phyloP scores from a whole-genome alignment of 2,329 filamentous ascomycete species.

The Akanthomyces lecanii region DNA sequence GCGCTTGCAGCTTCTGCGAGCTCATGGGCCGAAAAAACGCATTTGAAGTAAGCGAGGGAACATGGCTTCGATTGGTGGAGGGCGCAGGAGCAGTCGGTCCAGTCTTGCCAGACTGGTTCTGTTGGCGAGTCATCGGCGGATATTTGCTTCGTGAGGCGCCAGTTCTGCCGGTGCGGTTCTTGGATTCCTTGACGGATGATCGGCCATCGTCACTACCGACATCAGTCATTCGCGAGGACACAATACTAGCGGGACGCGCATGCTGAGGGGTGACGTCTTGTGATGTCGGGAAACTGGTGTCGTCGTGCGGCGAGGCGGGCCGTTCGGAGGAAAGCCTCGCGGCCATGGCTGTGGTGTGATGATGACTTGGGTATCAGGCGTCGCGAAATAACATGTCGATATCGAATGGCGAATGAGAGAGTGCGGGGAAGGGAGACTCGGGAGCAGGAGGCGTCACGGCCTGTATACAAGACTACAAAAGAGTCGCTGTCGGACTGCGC shows the following conservation, averaged over 20 bases:
- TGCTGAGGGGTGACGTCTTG: constrained; percentile 39
- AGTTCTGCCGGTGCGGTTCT: constrained; percentile 31
- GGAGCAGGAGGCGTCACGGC: background rate
- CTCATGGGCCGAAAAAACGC: constrained; percentile 97
- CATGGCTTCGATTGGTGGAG: constrained; percentile 69
- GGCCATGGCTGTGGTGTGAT: constrained; percentile 7
- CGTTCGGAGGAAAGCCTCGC: constrained; percentile 24
- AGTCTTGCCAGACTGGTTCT: constrained; percentile 41
- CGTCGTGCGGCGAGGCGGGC: constrained; percentile 35
- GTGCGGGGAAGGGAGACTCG: background rate
- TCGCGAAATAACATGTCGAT: constrained; percentile 7
- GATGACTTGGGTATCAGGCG: background rate
- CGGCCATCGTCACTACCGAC: constrained; percentile 53
- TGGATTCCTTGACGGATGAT: background rate
- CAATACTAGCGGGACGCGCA: constrained; percentile 57
- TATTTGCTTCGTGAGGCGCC: constrained; percentile 54
- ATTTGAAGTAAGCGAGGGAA: constrained; percentile 80
- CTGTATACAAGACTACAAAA: background rate
- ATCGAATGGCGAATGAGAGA: constrained; percentile 1
- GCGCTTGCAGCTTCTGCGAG: constrained; percentile 87
- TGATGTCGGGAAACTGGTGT: constrained; percentile 36
- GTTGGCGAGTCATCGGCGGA: constrained; percentile 37
- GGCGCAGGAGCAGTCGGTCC: constrained; percentile 50
- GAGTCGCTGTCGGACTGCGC: background rate
- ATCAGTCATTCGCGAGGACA: constrained; percentile 69